A percentile compares a stretch with the other conserved stretches of the same genome.
Evolutionary conservation across 306 rosid genomes (phyloP).

Genomic region (Begonia masoniana): DNA sequence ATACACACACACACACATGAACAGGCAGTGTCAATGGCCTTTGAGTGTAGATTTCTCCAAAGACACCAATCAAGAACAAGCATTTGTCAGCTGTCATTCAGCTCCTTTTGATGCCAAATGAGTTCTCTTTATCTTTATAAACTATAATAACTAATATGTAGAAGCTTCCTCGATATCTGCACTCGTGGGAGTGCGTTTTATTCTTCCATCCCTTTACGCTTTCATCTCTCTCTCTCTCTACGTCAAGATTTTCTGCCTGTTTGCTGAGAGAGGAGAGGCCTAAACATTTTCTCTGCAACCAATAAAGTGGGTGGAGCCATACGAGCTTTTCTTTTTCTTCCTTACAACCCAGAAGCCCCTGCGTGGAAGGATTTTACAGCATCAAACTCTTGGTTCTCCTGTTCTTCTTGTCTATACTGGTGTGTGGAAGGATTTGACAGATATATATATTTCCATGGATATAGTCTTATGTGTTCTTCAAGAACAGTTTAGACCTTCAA

Average conservation of each 20-base stretch:
- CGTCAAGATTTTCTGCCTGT: constrained; percentile 11
- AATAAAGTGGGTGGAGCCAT: constrained; percentile 50
- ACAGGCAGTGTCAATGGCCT: too few species aligned
- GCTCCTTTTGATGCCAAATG: too few species aligned
- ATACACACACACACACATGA: too few species aligned
- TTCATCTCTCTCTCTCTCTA: constrained; percentile 14
- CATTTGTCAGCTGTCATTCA: too few species aligned
- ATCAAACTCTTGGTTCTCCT: constrained; percentile 12
- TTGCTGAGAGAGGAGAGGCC: constrained; percentile 17
- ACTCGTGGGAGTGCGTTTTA: constrained; percentile 95
- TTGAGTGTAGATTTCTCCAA: too few species aligned
- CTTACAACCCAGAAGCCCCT: neutral
- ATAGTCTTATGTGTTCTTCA: too few species aligned
- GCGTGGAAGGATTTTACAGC: constrained; percentile 19
- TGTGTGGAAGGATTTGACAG: too few species aligned
- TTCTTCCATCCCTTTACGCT: constrained; percentile 94
- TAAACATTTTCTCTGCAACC: constrained; percentile 55
- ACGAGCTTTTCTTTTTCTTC: constrained; percentile 15
- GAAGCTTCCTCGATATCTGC: constrained; percentile 96
- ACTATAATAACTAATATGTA: neutral
- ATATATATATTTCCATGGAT: too few species aligned
- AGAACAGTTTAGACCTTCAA: too few species aligned
- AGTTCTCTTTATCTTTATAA: too few species aligned
- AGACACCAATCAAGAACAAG: too few species aligned
- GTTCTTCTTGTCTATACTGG: too few species aligned